Base-by-base conservation (phyloP, 139 green algal genomes). In the Parachlorella kessleri region DNA sequence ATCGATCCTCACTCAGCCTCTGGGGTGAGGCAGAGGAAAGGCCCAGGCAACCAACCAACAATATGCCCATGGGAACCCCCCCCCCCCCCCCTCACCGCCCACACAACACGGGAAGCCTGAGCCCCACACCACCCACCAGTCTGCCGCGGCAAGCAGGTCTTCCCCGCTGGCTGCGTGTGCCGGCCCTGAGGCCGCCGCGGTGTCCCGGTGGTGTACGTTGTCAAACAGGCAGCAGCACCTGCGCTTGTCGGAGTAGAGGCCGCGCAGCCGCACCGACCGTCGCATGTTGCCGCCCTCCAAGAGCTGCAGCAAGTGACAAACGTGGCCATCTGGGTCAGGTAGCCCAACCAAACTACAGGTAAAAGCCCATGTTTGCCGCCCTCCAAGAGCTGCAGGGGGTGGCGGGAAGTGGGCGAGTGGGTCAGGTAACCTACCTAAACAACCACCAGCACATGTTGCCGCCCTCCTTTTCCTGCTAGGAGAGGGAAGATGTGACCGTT, bases 171-270 rank as follows among this genome's bases (percentile, higher is more conserved):
- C 48, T 30, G 36, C 67, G 48, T 18, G 14, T 18, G 14, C 48
- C 48, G 14, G 14, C 48, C 21, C 35, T 8, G 33, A 53, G 21
- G 33, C 73, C 24, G 66, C 63, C 6, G 78, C 84, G 2, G 78
- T 84, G 33, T 85, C 59, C 24, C 66, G 64, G 75, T 81, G 75
- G 75, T 91, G 88, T 42, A 93, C 40, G 83, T 94, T 88, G 79
- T 92, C 85, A 73, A 94, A 94, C 38, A 91, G 54, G 2, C 85
- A 79, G 36, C 75, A 84, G 28, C 59, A 42, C 6, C 84, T 77
- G 14, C 90, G 83, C 3, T 30, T 24, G 78, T 94, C 90, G 2
- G 55, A 66, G 54, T 93, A 94, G 39, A 94, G 81, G 1, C 84
- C 76, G 5, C 81, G 72, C 35, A 94, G 42, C 36, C 87, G 85